Evolutionary conservation across 2,329 filamentous ascomycete species (phyloP), one percentile per base, ranked within the genome.

Genomic region (Sporothrix euskadiensis): DNA sequence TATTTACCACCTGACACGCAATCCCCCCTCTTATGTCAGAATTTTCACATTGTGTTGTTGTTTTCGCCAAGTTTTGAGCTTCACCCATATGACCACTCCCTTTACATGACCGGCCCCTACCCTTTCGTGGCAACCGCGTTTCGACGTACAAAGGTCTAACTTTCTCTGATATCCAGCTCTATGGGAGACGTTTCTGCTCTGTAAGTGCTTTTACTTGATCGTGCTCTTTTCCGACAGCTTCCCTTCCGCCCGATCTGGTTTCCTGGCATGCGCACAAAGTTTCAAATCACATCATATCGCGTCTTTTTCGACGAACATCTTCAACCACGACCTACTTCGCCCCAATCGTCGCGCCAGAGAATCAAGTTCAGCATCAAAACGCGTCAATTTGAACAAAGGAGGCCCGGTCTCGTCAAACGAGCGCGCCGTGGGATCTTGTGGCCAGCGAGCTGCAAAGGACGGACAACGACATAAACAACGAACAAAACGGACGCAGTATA

Each of bases 181-280:
- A 71, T 71, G 52, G 41, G 56, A 52, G 61, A 68, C 56, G 19
- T 63, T 26, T 44, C 44, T 71, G 56, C 52, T 63, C 30, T 71
- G 69, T 71, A 47, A 52, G 69, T 71, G 9, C 30, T 32, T 59
- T 35, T 54, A 39, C 26, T 61, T 44, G 22, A 61, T 26, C 26
- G 19, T 16, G 5, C 39, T 16, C 47, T 49, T 14, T 44, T 30
- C 54, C 5, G 32, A 22, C 16, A 49, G 41, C 54, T 35, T 61
- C 26, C 35, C 41, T 52, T 30, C 8, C 9, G 30, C 16, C 44
- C 47, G 8, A 19, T 30, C 16, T 19, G 22, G 52, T n/a, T 39
- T 10, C 35, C 26, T 39, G 14, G 68, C 52, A 70, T 61, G 39
- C 44, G 22, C 52, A 47, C 52, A 47, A 41, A 30, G 10, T 22